Evolutionary conservation across 2,329 filamentous ascomycete genomes (phyloP).

Genomic region (Ophiostoma sp.): DNA sequence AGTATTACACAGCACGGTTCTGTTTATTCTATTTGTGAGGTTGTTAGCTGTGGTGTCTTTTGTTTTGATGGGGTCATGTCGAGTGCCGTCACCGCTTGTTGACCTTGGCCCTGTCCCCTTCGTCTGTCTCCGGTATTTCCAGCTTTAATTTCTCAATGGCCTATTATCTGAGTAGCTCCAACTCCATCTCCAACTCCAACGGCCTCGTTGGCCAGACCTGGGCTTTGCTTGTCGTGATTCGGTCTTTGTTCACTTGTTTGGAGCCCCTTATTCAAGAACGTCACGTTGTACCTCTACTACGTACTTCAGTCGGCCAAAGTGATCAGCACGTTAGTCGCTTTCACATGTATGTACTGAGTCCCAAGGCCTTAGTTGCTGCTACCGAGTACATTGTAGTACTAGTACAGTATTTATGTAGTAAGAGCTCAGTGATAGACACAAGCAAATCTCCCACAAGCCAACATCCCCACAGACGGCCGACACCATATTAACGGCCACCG

Average conservation of each 20-base stretch:
- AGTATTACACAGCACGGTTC: constrained; percentile 1
- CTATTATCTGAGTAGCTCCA: background rate
- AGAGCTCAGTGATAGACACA: constrained; percentile 7
- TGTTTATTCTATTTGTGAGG: background rate
- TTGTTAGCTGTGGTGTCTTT: background rate
- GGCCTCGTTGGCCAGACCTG: background rate
- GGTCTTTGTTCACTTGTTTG: background rate
- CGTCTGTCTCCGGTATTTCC: background rate
- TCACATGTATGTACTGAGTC: background rate
- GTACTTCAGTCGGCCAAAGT: background rate
- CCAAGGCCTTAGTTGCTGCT: no score
- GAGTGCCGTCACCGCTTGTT: constrained; percentile 14
- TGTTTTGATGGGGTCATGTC: background rate
- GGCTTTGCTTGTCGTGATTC: background rate
- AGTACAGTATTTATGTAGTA: background rate
- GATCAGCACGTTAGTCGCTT: background rate
- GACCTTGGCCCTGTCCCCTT: background rate
- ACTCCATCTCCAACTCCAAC: background rate
- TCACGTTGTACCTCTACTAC: background rate
- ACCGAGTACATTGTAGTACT: background rate
- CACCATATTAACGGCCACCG: background rate
- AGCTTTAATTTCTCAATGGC: background rate
- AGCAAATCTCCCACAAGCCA: background rate
- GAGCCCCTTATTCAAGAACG: background rate
- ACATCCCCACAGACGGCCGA: constrained; percentile 12